A percentile compares a stretch with the other conserved stretches of the same genome.
Conservation (phyloP, 2,329 filamentous ascomycete genomes). For the Fusarium concolor region DNA sequence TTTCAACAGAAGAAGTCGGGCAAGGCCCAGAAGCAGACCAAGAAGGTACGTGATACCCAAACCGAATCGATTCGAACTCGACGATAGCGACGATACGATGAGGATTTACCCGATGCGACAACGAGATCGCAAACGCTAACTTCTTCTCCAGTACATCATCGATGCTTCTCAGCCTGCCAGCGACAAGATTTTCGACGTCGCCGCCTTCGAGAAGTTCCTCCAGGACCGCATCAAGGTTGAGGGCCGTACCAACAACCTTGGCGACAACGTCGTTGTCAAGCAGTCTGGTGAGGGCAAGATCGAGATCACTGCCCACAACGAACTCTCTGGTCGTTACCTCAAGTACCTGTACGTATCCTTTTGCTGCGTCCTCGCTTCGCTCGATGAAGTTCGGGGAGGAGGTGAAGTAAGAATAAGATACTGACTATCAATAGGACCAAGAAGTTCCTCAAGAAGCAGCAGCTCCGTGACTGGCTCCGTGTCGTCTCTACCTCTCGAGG, state of each 20-base stretch:
- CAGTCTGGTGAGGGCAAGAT: constrained; percentile 97
- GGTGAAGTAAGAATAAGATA: background rate
- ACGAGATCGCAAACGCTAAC: constrained; percentile 31
- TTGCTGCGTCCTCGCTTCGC: background rate
- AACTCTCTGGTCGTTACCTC: constrained; percentile 98
- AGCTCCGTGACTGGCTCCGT: constrained; percentile 99
- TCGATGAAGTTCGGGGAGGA: background rate
- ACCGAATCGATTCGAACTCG: background rate
- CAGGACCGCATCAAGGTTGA: constrained; percentile 99
- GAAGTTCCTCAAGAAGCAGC: constrained; percentile 99
- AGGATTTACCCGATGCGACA: background rate
- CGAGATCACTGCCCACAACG: constrained; percentile 96
- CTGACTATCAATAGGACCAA: constrained; percentile 76
- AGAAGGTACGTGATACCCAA: constrained; percentile 72
- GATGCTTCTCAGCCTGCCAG: constrained; percentile 97
- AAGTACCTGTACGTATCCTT: constrained; percentile 89
- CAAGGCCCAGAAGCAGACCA: constrained; percentile 83
- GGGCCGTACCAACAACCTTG: constrained; percentile 97
- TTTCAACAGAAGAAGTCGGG: constrained; percentile 73
- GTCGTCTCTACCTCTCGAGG: constrained; percentile 98
- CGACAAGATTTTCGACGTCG: constrained; percentile 99
- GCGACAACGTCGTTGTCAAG: constrained; percentile 89
- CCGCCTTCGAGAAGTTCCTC: constrained; percentile 99
- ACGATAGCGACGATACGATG: background rate
- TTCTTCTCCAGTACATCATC: constrained; percentile 85